phyloP scores from a whole-genome alignment of 2,329 filamentous ascomycete genomes.

The Diplodia seriata region DNA sequence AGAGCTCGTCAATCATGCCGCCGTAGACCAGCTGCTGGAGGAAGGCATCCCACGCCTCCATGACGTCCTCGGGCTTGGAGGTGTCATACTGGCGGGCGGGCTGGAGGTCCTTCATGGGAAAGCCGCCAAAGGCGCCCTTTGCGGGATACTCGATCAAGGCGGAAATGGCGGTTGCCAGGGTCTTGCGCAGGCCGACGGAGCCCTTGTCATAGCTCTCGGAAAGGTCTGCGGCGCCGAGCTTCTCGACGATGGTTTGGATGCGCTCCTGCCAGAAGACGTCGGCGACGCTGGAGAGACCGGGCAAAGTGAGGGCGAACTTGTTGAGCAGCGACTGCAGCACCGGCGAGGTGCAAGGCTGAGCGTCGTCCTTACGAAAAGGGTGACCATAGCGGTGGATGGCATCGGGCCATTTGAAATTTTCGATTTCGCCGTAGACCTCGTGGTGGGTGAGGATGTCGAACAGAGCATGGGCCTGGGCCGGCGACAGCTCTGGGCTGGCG shows the following conservation, averaged over 20 bases:
- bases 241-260: constrained; percentile 45
- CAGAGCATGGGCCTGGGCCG: constrained; percentile 57
- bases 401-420: constrained; percentile 70
- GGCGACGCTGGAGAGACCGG: constrained; percentile 69
- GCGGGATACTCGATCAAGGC: constrained; percentile 73
- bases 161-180: constrained; percentile 73
- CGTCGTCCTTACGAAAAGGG: constrained; percentile 64
- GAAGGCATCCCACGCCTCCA: constrained; percentile 70
- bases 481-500: constrained; percentile 45
- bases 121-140: constrained; percentile 70
- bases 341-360: constrained; percentile 63
- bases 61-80: constrained; percentile 65
- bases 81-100: constrained; percentile 61
- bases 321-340: constrained; percentile 72
- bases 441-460: constrained; percentile 63
- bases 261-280: constrained; percentile 52
- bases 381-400: constrained; percentile 73
- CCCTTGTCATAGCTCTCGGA: constrained; percentile 86
- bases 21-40: constrained; percentile 73
- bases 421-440: constrained; percentile 69
- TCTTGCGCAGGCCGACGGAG: constrained; percentile 74
- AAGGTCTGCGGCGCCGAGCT: constrained; percentile 69
- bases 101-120: constrained; percentile 50
- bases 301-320: constrained; percentile 69
- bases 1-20: constrained; percentile 69